Evolutionary conservation across 345 rosid genomes (phyloP), one percentile per base, ranked within the genome.

Genomic region (Passiflora organensis): DNA sequence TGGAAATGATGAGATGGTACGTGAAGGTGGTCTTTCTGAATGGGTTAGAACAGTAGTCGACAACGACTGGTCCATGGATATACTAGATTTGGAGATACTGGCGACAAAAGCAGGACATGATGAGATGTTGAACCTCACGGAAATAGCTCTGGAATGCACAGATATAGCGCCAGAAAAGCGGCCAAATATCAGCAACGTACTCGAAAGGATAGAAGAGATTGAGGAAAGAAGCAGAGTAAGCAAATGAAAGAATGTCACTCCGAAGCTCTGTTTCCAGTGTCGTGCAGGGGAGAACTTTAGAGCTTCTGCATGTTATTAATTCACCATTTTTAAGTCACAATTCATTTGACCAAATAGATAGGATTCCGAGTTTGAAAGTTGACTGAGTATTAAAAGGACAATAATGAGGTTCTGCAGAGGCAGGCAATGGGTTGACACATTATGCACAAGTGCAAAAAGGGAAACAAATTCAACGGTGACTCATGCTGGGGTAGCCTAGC

Each of bases 21-120:
- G 34, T 8, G 34, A 28, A 28, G 66, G 17, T 0, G 75, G 73
- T 39, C 75, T 80, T 17, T 80, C 75, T 0, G 74, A 65, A 1
- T 82, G 85, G 89, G 85, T 73, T 25, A 72, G 74, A 43, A 63
- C 4, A 43, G 69, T 56, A 2, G 80, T 82, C 12, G 59, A 77
- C 41, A 58, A 58, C 19, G 85, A 82, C 62, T 80, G 83, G 85
- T 78, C 85, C 1, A 75, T 78, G 0, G 82, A 82, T 51, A 65
- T 82, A 56, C 48, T 82, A 53, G 85, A 82, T 16, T 49, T 62
- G 15, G 85, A 82, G 59, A 71, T 82, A 28, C 38, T 67, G 45
- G 68, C 55, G 19, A 22, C 74, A 34, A 73, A 45, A 56, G 83
- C 73, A 64, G 83, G 73, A 12, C 81, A 76, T 1, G 57, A 76